These are phyloP conservation scores for Phytophthora ohioensis DNA, from an alignment of 352 stramenopile species.

Conservation along the genomic window DNA sequence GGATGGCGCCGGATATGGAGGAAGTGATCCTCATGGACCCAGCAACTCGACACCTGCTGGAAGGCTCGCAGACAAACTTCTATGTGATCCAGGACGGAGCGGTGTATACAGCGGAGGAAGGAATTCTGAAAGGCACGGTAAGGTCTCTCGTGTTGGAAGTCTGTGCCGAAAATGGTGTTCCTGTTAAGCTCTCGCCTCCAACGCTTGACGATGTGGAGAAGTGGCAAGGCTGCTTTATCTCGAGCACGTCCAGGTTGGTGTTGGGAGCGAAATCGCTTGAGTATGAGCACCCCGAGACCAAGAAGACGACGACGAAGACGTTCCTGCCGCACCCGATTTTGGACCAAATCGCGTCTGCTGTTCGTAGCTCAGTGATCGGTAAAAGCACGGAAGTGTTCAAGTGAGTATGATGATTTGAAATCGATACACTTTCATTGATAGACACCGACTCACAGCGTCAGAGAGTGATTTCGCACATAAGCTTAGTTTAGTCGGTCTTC, in stretches of 20 bases:
- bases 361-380: slow-evolving; percentile 54
- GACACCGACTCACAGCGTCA: not conserved
- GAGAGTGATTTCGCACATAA: not conserved
- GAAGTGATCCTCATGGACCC: slow-evolving; percentile 84
- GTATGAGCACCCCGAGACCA: slow-evolving; percentile 52
- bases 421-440: not conserved
- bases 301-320: slow-evolving; percentile 30
- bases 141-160: slow-evolving; percentile 77
- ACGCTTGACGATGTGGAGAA: slow-evolving; percentile 58
- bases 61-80: slow-evolving; percentile 90
- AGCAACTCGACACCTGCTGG: slow-evolving; percentile 55
- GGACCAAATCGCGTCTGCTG: slow-evolving; percentile 50
- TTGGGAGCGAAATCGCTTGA: slow-evolving; percentile 61
- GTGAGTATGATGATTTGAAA: slow-evolving; percentile 2
- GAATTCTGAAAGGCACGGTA: slow-evolving; percentile 83
- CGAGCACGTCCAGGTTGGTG: slow-evolving; percentile 84
- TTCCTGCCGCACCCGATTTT: slow-evolving; percentile 59
- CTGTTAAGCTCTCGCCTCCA: slow-evolving; percentile 62
- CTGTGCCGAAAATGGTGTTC: slow-evolving; percentile 60
- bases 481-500: slow-evolving; percentile 35
- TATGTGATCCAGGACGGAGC: slow-evolving; percentile 64
- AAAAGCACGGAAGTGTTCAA: slow-evolving; percentile 76
- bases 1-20: slow-evolving; percentile 69
- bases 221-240: slow-evolving; percentile 87
- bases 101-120: slow-evolving; percentile 73